Evolutionary conservation across 2,329 filamentous ascomycete genomes (phyloP).

Genomic region (Venturia effusa): DNA sequence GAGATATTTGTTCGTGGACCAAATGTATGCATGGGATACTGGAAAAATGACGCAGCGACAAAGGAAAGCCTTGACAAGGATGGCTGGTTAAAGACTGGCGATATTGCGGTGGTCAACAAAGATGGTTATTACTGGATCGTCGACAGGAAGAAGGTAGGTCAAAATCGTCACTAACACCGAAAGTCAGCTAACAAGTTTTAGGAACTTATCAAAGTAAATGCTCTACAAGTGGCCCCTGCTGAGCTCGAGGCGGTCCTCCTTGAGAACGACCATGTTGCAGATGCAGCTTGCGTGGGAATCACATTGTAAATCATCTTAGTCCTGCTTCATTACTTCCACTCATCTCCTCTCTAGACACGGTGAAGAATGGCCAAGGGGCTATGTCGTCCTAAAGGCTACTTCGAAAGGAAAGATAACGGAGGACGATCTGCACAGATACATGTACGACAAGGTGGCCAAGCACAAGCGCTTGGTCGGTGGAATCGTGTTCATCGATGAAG

Average conservation of each 20-base stretch:
- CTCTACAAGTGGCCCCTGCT: constrained; percentile 26
- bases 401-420: constrained; percentile 25
- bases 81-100: constrained; percentile 29
- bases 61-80: constrained; percentile 26
- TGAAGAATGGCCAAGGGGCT: constrained; percentile 44
- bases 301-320: constrained; percentile 26
- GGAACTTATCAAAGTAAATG: constrained; percentile 33
- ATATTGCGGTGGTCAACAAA: constrained; percentile 22
- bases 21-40: constrained; percentile 31
- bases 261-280: constrained; percentile 40
- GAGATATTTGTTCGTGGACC: constrained; percentile 31
- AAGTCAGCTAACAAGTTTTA: constrained; percentile 12
- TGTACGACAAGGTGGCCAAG: constrained; percentile 38
- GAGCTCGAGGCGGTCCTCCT: constrained; percentile 40
- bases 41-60: constrained; percentile 29
- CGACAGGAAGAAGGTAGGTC: constrained; percentile 24
- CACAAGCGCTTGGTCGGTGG: constrained; percentile 43
- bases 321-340: background rate
- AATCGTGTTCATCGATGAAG: constrained; percentile 43
- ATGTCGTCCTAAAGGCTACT: constrained; percentile 39
- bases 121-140: constrained; percentile 28
- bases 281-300: constrained; percentile 46
- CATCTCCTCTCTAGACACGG: constrained; percentile 23
- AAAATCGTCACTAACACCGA: constrained; percentile 10
- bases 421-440: constrained; percentile 23